Base-by-base conservation (phyloP, 164 flowering plant genomes). In the Hamamelis virginiana region DNA sequence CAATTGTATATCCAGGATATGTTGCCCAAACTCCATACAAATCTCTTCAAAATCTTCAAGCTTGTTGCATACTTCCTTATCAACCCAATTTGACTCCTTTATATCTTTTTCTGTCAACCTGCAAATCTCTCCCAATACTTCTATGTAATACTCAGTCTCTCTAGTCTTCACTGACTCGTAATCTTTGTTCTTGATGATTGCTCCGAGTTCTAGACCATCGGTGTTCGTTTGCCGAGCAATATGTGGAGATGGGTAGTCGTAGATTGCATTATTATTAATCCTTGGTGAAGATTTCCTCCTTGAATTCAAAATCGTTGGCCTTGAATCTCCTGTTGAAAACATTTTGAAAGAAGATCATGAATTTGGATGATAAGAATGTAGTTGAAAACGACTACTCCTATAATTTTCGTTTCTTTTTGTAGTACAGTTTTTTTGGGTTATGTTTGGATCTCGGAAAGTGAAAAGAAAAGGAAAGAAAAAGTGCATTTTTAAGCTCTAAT, bases 11-110 rank as follows among this genome's bases (percentile, higher is more conserved):
- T 75, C 72, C 14, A 81, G 65, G 25, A 81, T 73, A 8, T 68
- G 66, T 21, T 66, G 65, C 48, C 68, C 81, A 27, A 78, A 59
- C 9, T 72, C 69, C 33, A 28, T 5, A 45, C 72, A 77, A 1
- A 75, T 56, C 10, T 77, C 83, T 70, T 77, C 80, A 15, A 72
- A 60, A 50, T 67, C 72, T 61, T 75, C 81, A 23, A 55, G 41
- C n/a, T 50, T 60, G 5, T 8, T 8, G 1, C 59, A 4, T 41
- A 0, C 69, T 28, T 26, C 59, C 26, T 45, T 38, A 0, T 1
- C 23, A 4, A 28, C 15, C 75, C 76, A 74, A 14, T 51, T 45
- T 21, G 75, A 52, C 58, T 65, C 53, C 25, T 46, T 63, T 12
- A 75, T 22, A 11, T 69, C 75, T 44, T 70, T 64, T 45, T 75